Conservation (phyloP, 805 yeast genomes). For the Candida pini region DNA sequence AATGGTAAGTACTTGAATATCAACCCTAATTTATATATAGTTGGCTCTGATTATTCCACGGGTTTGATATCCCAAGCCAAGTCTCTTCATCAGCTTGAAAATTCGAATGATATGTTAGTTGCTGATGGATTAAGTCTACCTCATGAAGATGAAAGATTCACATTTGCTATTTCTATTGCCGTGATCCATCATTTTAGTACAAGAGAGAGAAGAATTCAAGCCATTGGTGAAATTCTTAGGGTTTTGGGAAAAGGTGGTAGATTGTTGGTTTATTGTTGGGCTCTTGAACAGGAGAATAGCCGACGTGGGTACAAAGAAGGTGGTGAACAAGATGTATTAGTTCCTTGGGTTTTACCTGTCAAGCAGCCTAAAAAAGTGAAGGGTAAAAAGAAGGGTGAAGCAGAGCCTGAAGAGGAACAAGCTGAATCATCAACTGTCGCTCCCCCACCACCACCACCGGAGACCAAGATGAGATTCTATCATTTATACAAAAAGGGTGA, state of each 20-base stretch:
- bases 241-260: conserved; percentile 52
- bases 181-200: conserved; percentile 96
- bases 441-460: conserved; percentile 12
- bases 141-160: conserved; percentile 40
- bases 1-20: conserved; percentile 86
- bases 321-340: conserved; percentile 88
- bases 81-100: conserved; percentile 26
- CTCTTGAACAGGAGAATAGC: conserved; percentile 82
- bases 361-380: conserved; percentile 20
- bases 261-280: conserved; percentile 91
- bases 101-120: conserved; percentile 51
- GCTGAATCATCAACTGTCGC: conserved; percentile 9
- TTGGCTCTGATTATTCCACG: conserved; percentile 73
- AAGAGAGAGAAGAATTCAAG: conserved; percentile 67
- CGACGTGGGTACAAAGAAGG: conserved; percentile 89
- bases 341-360: conserved; percentile 82
- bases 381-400: conserved; percentile 8
- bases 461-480: conserved; percentile 77
- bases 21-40: conserved; percentile 58
- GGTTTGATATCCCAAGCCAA: conserved; percentile 65
- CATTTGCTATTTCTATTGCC: conserved; percentile 92
- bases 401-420: conserved; percentile 16
- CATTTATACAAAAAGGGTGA: conserved; percentile 87
- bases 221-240: conserved; percentile 62
- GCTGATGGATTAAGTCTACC: conserved; percentile 78